Conservation (phyloP, 2,329 filamentous ascomycete genomes). For the Eutypa lata region DNA sequence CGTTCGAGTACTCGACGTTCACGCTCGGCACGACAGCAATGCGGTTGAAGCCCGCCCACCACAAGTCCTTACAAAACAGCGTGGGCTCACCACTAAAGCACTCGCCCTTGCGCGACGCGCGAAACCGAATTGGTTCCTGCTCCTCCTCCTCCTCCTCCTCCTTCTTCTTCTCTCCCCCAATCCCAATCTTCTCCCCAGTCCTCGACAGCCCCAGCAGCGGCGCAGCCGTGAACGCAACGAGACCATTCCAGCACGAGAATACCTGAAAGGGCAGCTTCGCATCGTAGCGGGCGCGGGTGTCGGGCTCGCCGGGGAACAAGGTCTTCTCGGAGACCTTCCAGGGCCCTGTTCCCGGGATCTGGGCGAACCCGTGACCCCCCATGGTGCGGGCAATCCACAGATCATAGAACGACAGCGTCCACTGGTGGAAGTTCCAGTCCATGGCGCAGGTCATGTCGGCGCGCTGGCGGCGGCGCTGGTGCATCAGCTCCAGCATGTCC, state of each 20-base stretch:
- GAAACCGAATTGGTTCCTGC: slow-evolving; percentile 38
- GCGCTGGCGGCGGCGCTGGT: slow-evolving; percentile 41
- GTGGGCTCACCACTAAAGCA: slow-evolving; percentile 54
- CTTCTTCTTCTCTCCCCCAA: slow-evolving; percentile 19
- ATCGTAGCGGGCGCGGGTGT: slow-evolving; percentile 30
- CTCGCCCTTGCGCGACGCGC: slow-evolving; percentile 38
- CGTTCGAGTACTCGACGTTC: slow-evolving; percentile 52
- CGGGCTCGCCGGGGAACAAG: slow-evolving; percentile 50
- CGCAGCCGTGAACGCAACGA: slow-evolving; percentile 43
- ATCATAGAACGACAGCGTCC: slow-evolving; percentile 52
- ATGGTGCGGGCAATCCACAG: slow-evolving; percentile 36
- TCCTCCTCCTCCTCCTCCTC: slow-evolving; percentile 19
- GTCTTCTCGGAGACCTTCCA: slow-evolving; percentile 45
- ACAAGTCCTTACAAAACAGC: slow-evolving; percentile 57
- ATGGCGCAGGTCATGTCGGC: slow-evolving; percentile 58
- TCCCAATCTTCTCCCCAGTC: background rate
- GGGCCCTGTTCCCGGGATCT: slow-evolving; percentile 45
- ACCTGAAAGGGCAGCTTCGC: slow-evolving; percentile 52
- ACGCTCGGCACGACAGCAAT: slow-evolving; percentile 56
- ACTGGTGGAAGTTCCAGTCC: slow-evolving; percentile 51
- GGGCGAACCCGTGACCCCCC: slow-evolving; percentile 53
- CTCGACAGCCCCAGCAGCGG: slow-evolving; percentile 36
- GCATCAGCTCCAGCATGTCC: slow-evolving; percentile 54
- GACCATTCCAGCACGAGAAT: slow-evolving; percentile 61
- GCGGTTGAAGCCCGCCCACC: slow-evolving; percentile 44